A percentile compares a stretch with the other conserved stretches of the same genome.
phyloP scores from a whole-genome alignment of 164 flowering plant species.

The Cinnamomum chago region DNA sequence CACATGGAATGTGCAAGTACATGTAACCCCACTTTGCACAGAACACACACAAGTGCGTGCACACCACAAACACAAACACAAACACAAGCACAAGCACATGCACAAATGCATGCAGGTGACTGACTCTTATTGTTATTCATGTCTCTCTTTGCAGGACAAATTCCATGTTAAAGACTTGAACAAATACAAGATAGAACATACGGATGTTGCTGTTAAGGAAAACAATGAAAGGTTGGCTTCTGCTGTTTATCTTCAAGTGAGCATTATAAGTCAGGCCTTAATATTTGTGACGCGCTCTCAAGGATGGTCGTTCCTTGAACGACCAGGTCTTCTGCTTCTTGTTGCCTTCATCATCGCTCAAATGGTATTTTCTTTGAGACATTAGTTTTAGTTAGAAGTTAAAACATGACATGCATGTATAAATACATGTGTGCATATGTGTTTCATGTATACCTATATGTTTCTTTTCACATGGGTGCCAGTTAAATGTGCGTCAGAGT shows the following conservation, averaged over 20 bases:
- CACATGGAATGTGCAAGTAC: too few species aligned
- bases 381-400: too few species aligned
- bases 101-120: background rate
- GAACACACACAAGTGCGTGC: background rate
- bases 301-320: conserved; percentile 57
- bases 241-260: conserved; percentile 70
- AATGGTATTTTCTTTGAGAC: conserved; percentile 28
- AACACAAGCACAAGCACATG: background rate
- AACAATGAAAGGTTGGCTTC: conserved; percentile 34
- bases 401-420: background rate
- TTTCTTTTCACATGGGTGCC: background rate
- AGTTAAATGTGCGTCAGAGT: too few species aligned
- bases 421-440: background rate
- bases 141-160: conserved; percentile 23
- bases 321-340: conserved; percentile 60
- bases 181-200: conserved; percentile 10
- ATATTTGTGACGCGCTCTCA: conserved; percentile 72
- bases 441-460: background rate
- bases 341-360: conserved; percentile 68
- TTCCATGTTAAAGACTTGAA: conserved; percentile 34
- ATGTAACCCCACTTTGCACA: too few species aligned
- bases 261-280: conserved; percentile 65
- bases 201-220: background rate
- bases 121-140: background rate
- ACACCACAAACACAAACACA: background rate